Percentiles rank a stretch among this genome's conserved stretches.
Evolutionary conservation across 73 alveolate species (phyloP).

Genomic region (Chromera velia): DNA sequence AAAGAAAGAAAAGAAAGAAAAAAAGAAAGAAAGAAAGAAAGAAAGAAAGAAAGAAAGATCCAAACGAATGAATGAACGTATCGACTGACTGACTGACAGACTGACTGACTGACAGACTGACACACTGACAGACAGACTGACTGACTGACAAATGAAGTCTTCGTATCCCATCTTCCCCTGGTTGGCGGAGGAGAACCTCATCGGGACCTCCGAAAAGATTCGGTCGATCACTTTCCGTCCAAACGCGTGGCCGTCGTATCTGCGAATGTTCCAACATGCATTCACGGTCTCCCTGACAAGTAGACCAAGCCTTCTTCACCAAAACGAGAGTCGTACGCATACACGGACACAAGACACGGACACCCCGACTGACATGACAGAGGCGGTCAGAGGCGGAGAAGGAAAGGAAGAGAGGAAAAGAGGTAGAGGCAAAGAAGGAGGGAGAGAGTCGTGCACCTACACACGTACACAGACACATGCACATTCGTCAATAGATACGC

Average conservation of each 20-base stretch:
- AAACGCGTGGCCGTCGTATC: conserved; percentile 89
- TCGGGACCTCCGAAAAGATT: conserved; percentile 91
- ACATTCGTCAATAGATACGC: too few relatives aligned
- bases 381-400: too few relatives aligned
- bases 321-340: too few relatives aligned
- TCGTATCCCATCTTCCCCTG: conserved; percentile 96
- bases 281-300: neutral
- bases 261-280: neutral
- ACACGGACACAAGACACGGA: too few relatives aligned
- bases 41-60: neutral
- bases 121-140: neutral
- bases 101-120: neutral
- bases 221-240: conserved; percentile 93
- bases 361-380: too few relatives aligned
- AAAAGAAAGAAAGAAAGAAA: too few relatives aligned
- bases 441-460: too few relatives aligned
- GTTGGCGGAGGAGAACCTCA: conserved; percentile 72
- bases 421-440: too few relatives aligned
- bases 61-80: conserved; percentile 5
- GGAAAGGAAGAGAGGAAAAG: too few relatives aligned
- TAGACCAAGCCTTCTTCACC: too few relatives aligned
- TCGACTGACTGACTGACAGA: neutral
- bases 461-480: too few relatives aligned
- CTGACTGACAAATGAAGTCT: conserved; percentile 64
- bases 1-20: neutral